Conservation (phyloP, 2,329 filamentous ascomycete species). For the Cladosporium sp. region DNA sequence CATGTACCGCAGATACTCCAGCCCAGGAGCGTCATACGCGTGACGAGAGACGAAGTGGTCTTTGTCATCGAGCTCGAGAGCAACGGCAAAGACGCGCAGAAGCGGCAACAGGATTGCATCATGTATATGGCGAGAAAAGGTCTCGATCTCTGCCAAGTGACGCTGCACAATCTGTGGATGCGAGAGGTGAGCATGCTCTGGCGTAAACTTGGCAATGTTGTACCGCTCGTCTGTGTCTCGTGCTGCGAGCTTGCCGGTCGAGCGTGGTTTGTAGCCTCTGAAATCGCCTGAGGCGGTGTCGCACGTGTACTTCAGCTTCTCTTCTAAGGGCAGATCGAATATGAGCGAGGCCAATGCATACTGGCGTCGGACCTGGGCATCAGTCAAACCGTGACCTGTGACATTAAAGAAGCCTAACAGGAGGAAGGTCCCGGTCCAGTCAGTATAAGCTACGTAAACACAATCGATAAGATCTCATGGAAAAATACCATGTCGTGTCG, state of each 20-base stretch:
- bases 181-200: constrained; percentile 18
- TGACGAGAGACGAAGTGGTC: constrained; percentile 52
- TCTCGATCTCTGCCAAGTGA: constrained; percentile 52
- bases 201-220: constrained; percentile 53
- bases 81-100: not conserved
- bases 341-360: constrained; percentile 58
- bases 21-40: constrained; percentile 43
- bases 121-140: constrained; percentile 49
- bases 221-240: constrained; percentile 56
- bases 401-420: constrained; percentile 54
- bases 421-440: no score
- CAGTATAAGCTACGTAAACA: no score
- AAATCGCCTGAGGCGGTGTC: constrained; percentile 23
- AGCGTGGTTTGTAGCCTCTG: constrained; percentile 19
- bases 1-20: constrained; percentile 31
- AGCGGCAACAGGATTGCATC: constrained; percentile 48
- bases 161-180: constrained; percentile 37
- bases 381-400: constrained; percentile 57
- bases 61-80: not conserved
- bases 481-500: no score
- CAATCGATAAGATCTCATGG: no score
- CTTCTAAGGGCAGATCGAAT: constrained; percentile 52
- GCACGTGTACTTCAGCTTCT: constrained; percentile 53
- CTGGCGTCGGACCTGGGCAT: constrained; percentile 57
- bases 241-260: constrained; percentile 19